Conservation (phyloP, 2,329 filamentous ascomycete species). For the Xylariaceae sp. region DNA sequence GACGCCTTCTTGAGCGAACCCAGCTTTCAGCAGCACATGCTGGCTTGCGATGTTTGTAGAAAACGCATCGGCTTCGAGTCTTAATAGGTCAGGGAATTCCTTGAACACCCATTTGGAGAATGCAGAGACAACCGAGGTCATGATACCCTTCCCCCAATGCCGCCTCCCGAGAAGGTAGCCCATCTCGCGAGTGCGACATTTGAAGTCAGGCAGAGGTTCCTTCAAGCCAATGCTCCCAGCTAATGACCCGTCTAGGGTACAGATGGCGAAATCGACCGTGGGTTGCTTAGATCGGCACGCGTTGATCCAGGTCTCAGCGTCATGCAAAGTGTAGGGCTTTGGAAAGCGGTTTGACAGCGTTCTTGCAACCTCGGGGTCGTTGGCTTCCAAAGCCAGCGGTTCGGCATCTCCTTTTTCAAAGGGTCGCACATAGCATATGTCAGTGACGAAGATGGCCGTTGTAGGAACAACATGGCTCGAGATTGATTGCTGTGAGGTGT, state of each 20-base stretch:
- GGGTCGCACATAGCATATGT: constrained; percentile 44
- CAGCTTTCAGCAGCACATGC: constrained; percentile 46
- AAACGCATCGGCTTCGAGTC: constrained; percentile 46
- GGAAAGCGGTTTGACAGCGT: constrained; percentile 51
- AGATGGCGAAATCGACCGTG: constrained; percentile 42
- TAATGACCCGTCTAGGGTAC: constrained; percentile 35
- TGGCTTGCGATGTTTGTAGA: constrained; percentile 46
- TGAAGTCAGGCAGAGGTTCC: constrained; percentile 39
- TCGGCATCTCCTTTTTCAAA: constrained; percentile 43
- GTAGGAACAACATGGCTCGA: not conserved
- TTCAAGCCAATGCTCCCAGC: constrained; percentile 48
- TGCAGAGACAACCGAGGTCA: constrained; percentile 42
- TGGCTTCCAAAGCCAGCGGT: constrained; percentile 38
- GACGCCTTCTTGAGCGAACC: constrained; percentile 49
- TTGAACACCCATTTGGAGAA: constrained; percentile 50
- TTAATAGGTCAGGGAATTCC: constrained; percentile 42
- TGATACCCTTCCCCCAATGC: constrained; percentile 51
- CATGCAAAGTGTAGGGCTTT: constrained; percentile 46
- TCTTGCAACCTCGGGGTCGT: constrained; percentile 42
- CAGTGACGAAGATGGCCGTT: constrained; percentile 16
- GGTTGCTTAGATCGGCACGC: constrained; percentile 22
- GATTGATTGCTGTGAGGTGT: not conserved
- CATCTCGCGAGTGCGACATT: constrained; percentile 49
- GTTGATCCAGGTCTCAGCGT: constrained; percentile 44
- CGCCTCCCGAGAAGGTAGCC: constrained; percentile 51